Conservation (phyloP, 345 rosid species). For the Psidium guajava region DNA sequence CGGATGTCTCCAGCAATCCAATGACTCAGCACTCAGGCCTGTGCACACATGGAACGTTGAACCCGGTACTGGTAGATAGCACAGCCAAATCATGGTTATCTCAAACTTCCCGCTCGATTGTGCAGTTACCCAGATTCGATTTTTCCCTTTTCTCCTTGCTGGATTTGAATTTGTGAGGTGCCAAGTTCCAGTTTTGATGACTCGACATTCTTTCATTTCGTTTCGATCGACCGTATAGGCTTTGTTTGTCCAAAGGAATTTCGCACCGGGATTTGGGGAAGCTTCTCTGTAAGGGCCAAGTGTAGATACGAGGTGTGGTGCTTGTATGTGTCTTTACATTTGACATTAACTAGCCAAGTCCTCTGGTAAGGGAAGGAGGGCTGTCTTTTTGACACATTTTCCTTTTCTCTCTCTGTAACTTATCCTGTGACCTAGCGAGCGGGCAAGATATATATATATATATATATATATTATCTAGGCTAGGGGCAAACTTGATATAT, state of each 20-base stretch:
- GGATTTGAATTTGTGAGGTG: not conserved
- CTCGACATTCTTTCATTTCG: not conserved
- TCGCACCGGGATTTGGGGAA: not conserved
- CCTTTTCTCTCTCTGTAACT: not conserved
- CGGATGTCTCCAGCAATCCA: constrained; percentile 48
- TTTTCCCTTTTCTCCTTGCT: not conserved
- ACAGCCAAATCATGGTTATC: not conserved
- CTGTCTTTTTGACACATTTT: not conserved
- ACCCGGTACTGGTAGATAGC: not conserved
- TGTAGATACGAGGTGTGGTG: not conserved
- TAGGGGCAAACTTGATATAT: not conserved
- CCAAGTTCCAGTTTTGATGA: not conserved
- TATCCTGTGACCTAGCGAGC: not conserved
- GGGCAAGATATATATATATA: not conserved
- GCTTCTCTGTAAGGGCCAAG: not conserved
- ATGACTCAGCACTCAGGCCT: constrained; percentile 16
- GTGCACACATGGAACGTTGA: not conserved
- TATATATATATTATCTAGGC: no score
- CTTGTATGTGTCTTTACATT: not conserved
- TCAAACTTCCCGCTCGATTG: not conserved
- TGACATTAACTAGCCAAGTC: not conserved
- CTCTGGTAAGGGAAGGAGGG: not conserved
- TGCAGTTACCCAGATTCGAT: not conserved
- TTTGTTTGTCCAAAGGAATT: not conserved
- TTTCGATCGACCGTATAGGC: not conserved